These are phyloP conservation scores for Cyberlindnera maritima DNA, from an alignment of 805 yeast genomes.

Conservation along the genomic window DNA sequence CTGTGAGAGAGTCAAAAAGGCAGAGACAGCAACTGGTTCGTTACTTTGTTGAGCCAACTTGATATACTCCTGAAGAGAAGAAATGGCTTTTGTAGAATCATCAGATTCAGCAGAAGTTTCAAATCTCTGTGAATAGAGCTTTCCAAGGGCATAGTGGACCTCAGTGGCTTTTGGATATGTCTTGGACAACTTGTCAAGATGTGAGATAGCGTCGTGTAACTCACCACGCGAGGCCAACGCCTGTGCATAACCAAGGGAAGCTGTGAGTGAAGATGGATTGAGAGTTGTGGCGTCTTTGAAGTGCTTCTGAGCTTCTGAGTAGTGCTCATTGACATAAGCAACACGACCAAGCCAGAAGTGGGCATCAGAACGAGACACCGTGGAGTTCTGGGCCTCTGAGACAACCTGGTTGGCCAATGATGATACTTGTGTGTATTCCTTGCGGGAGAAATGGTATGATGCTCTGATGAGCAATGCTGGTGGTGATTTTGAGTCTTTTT, in stretches of 20 bases:
- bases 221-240: constrained; percentile 74
- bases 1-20: constrained; percentile 65
- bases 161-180: constrained; percentile 69
- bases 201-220: constrained; percentile 77
- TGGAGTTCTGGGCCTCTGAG: constrained; percentile 35
- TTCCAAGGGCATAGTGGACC: constrained; percentile 72
- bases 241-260: constrained; percentile 84
- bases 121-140: constrained; percentile 49
- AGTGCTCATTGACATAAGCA: constrained; percentile 56
- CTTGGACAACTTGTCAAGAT: constrained; percentile 74
- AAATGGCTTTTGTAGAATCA: constrained; percentile 50
- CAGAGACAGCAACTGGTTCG: constrained; percentile 61
- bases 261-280: constrained; percentile 61
- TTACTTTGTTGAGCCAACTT: constrained; percentile 54
- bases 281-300: constrained; percentile 70
- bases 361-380: constrained; percentile 55
- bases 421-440: constrained; percentile 55
- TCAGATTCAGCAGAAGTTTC: constrained; percentile 9
- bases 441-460: constrained; percentile 68
- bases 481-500: constrained; percentile 48
- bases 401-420: constrained; percentile 53
- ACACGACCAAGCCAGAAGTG: constrained; percentile 86
- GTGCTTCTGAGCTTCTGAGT: constrained; percentile 63
- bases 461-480: constrained; percentile 66
- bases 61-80: constrained; percentile 66